phyloP scores from a whole-genome alignment of 176 grass and related monocot genomes.

The Oryza officinalis region DNA sequence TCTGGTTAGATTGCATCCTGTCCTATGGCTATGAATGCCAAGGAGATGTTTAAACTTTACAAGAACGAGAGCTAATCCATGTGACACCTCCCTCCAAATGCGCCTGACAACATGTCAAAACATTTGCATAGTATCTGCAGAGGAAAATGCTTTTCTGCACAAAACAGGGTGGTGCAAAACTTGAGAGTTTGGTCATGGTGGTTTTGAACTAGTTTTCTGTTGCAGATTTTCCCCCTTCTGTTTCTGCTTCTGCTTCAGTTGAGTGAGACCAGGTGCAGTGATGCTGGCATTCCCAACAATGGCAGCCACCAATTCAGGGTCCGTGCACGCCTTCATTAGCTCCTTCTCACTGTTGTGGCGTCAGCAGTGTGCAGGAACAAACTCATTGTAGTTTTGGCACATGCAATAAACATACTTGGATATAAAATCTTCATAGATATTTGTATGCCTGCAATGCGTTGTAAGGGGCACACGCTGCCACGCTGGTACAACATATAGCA shows the following conservation, averaged over 20 bases:
- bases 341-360: constrained; percentile 88
- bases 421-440: no score
- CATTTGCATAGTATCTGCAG: constrained; percentile 3
- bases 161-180: not conserved
- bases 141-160: not conserved
- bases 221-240: constrained; percentile 62
- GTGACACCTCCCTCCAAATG: not conserved
- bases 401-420: no score
- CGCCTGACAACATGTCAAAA: not conserved
- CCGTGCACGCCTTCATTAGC: constrained; percentile 91
- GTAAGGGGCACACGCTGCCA: no score
- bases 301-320: constrained; percentile 86
- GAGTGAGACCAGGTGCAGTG: constrained; percentile 79
- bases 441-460: no score
- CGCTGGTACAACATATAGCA: no score
- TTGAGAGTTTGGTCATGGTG: not conserved
- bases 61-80: not conserved
- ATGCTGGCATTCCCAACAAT: constrained; percentile 88
- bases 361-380: no score
- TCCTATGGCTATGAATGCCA: not conserved
- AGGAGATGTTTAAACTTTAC: constrained; percentile 5
- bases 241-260: constrained; percentile 86
- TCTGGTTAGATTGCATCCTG: not conserved
- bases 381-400: no score
- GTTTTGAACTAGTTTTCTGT: constrained; percentile 45